Evolutionary conservation across 2,329 filamentous ascomycete species (phyloP).

Genomic region (Atkinsonella hypoxylon): DNA sequence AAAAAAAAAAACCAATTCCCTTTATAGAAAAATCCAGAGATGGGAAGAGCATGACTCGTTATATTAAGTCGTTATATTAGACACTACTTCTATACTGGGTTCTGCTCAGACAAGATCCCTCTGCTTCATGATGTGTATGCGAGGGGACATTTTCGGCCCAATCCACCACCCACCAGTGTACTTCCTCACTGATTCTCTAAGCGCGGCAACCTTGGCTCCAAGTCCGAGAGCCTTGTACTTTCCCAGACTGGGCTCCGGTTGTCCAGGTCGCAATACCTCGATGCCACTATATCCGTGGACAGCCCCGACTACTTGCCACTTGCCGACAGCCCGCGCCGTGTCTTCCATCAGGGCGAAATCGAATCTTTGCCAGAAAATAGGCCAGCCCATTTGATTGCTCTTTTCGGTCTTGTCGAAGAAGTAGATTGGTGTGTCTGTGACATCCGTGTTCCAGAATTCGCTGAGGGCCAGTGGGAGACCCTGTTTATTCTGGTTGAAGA

Average conservation of each 20-base stretch:
- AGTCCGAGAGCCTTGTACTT: conserved; percentile 29
- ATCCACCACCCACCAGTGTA: conserved; percentile 52
- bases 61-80: too few relatives aligned
- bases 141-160: conserved; percentile 48
- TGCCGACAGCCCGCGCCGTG: conserved; percentile 30
- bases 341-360: conserved; percentile 51
- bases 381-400: conserved; percentile 26
- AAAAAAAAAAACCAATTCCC: too few relatives aligned
- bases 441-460: neutral
- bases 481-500: conserved; percentile 43
- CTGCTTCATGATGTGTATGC: conserved; percentile 37
- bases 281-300: conserved; percentile 48
- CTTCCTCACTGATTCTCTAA: conserved; percentile 30
- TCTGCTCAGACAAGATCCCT: conserved; percentile 1
- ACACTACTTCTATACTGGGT: neutral
- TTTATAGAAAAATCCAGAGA: too few relatives aligned
- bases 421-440: conserved; percentile 16
- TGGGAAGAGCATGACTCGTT: too few relatives aligned
- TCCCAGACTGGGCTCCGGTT: conserved; percentile 2
- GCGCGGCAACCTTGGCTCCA: conserved; percentile 25
- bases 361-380: conserved; percentile 49
- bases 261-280: conserved; percentile 41
- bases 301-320: conserved; percentile 45
- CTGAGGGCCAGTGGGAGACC: conserved; percentile 23
- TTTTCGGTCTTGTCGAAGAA: conserved; percentile 55